Conservation (phyloP, 768 basidiomycete genomes). For the Podaxis sp. region DNA sequence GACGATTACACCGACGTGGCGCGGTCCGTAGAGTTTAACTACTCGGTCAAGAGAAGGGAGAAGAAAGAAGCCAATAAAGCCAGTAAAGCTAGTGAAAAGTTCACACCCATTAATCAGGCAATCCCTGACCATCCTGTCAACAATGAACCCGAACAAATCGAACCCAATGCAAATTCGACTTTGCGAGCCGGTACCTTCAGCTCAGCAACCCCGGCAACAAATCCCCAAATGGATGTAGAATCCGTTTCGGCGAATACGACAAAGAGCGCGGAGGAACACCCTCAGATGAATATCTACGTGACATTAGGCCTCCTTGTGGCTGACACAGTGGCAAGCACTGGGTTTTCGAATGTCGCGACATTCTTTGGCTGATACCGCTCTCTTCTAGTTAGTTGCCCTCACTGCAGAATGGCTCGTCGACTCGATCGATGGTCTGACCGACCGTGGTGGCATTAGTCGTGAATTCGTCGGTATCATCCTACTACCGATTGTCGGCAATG, state of each 20-base stretch:
- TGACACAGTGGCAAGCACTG: slow-evolving; percentile 62
- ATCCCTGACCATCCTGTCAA: background rate
- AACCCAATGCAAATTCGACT: background rate
- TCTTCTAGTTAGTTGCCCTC: slow-evolving; percentile 53
- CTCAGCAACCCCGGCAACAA: background rate
- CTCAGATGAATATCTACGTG: slow-evolving; percentile 54
- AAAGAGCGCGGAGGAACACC: slow-evolving; percentile 47
- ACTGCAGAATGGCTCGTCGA: slow-evolving; percentile 76
- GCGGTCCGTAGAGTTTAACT: slow-evolving; percentile 35
- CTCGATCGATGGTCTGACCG: slow-evolving; percentile 77
- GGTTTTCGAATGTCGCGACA: slow-evolving; percentile 24
- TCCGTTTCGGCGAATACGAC: slow-evolving; percentile 19
- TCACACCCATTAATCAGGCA: background rate
- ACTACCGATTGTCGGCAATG: slow-evolving; percentile 90
- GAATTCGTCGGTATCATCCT: slow-evolving; percentile 86
- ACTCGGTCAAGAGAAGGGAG: slow-evolving; percentile 26
- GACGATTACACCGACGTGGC: slow-evolving; percentile 40
- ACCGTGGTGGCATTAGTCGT: slow-evolving; percentile 52
- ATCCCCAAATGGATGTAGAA: slow-evolving; percentile 1
- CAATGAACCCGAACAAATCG: background rate
- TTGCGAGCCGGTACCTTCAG: background rate
- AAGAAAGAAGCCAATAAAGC: slow-evolving; percentile 21
- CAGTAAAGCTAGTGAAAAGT: slow-evolving; percentile 12
- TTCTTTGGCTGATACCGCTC: slow-evolving; percentile 22
- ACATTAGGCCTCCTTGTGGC: slow-evolving; percentile 52